These are phyloP conservation scores for Leucoagaricus sp. DNA, from an alignment of 1,284 basidiomycete genomes.

Conservation along the genomic window DNA sequence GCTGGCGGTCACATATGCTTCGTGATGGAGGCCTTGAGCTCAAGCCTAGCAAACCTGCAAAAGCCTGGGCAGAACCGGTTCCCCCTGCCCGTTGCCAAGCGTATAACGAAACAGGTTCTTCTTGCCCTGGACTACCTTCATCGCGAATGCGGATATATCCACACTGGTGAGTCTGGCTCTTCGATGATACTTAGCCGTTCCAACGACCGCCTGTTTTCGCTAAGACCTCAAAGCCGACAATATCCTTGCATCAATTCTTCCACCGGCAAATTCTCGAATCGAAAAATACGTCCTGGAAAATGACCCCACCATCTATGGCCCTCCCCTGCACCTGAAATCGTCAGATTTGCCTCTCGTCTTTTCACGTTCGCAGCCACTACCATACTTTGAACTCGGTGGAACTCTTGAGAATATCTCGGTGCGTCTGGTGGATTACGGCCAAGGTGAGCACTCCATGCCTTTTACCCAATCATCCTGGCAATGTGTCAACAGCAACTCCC, in stretches of 20 bases:
- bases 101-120: no score
- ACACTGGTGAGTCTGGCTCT: neutral
- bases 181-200: neutral
- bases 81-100: no score
- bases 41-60: neutral
- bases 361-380: no score
- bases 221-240: no score
- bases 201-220: neutral
- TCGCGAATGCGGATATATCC: neutral
- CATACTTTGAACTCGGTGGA: no score
- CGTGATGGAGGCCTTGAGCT: conserved; percentile 2
- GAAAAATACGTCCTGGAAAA: neutral
- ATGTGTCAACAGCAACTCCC: conserved; percentile 4
- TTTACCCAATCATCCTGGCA: neutral
- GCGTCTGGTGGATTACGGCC: no score
- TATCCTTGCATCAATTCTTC: no score
- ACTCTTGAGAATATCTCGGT: no score
- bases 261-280: neutral
- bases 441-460: neutral
- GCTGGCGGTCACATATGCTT: conserved; percentile 3
- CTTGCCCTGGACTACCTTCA: conserved; percentile 7
- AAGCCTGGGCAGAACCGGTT: neutral
- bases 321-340: neutral
- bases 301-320: neutral
- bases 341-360: neutral